A percentile compares a stretch with the other conserved stretches of the same genome.
Evolutionary conservation across 2,329 filamentous ascomycete species (phyloP).

Genomic region (Chaetothyriales sp.): DNA sequence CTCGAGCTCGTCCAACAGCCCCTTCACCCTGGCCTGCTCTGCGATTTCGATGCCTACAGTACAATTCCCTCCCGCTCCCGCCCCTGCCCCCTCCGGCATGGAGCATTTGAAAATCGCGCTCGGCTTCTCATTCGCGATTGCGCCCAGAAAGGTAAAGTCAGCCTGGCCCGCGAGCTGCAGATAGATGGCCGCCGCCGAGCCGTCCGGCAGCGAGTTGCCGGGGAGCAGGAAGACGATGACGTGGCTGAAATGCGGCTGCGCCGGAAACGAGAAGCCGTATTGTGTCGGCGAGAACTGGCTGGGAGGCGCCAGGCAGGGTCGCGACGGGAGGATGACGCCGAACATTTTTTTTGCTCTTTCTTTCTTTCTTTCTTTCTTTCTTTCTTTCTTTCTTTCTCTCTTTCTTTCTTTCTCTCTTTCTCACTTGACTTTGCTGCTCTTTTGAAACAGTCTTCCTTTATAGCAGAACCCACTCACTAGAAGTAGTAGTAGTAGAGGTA

Average conservation of each 20-base stretch:
- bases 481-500: too few species aligned
- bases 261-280: slow-evolving; percentile 55
- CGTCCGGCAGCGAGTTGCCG: slow-evolving; percentile 55
- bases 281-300: slow-evolving; percentile 37
- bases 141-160: slow-evolving; percentile 75
- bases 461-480: too few species aligned
- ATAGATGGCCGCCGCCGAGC: slow-evolving; percentile 80
- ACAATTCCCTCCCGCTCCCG: slow-evolving; percentile 19
- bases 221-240: slow-evolving; percentile 84
- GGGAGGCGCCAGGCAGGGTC: slow-evolving; percentile 24
- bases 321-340: slow-evolving; percentile 4
- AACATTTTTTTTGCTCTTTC: slow-evolving; percentile 1
- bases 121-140: slow-evolving; percentile 77
- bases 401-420: too few species aligned
- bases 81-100: slow-evolving; percentile 12
- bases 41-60: slow-evolving; percentile 65
- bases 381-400: too few species aligned
- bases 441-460: too few species aligned
- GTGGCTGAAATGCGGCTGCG: slow-evolving; percentile 49
- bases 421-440: too few species aligned
- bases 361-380: too few species aligned
- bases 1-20: slow-evolving; percentile 50
- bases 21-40: slow-evolving; percentile 55
- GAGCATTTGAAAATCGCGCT: slow-evolving; percentile 78
- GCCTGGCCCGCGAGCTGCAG: slow-evolving; percentile 52